phyloP scores from a whole-genome alignment of 176 grass and related monocot species.

The Puccinellia tenuiflora region DNA sequence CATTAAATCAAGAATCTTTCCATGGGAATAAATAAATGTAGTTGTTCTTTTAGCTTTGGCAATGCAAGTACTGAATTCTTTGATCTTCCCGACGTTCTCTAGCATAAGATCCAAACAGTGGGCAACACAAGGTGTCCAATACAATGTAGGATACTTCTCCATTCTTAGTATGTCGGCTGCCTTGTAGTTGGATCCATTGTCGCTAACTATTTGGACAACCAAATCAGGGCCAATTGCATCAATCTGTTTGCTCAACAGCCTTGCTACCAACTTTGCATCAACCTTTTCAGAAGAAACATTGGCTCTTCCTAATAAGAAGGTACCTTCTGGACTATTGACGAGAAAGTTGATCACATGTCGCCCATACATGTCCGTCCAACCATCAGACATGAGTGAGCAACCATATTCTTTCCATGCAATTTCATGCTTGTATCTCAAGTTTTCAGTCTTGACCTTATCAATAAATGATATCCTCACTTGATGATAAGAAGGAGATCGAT shows the following conservation, averaged over 20 bases:
- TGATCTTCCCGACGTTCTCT: too few species aligned
- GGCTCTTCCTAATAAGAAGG: not conserved
- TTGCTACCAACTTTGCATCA: not conserved
- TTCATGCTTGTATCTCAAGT: not conserved
- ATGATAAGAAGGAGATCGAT: not conserved
- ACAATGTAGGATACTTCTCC: not conserved
- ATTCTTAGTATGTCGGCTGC: not conserved
- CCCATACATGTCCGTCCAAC: not conserved
- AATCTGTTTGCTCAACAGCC: not conserved
- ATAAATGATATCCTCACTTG: not conserved
- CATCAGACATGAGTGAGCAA: not conserved
- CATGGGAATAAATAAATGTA: too few species aligned
- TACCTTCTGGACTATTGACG: not conserved
- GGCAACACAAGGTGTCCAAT: not conserved
- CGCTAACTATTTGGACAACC: not conserved
- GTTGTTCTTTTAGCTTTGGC: too few species aligned
- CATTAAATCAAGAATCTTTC: too few species aligned
- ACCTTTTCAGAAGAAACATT: not conserved
- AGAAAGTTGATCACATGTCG: not conserved
- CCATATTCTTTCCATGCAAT: not conserved
- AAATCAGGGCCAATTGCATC: not conserved
- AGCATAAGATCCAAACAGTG: too few species aligned
- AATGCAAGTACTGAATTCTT: too few species aligned
- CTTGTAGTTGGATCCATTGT: not conserved
- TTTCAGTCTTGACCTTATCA: not conserved